Evolutionary conservation across 257 asterid species (phyloP).

Genomic region (Verbascum thapsus): DNA sequence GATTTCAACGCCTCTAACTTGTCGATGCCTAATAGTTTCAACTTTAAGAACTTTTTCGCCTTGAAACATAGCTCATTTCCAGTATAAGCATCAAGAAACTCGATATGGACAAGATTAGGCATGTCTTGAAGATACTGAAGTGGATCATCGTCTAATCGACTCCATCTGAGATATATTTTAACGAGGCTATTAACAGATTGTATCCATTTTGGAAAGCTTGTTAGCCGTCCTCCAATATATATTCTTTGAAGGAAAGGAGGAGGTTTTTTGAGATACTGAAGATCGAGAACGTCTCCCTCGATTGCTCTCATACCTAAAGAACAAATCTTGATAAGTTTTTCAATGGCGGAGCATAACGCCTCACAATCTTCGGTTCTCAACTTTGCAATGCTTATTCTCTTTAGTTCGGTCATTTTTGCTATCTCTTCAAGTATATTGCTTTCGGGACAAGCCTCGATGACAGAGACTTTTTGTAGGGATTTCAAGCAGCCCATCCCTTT

Average conservation of each 20-base stretch:
- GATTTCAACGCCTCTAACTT: slow-evolving; percentile 17
- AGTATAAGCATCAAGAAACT: slow-evolving; percentile 35
- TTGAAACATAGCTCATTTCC: slow-evolving; percentile 36
- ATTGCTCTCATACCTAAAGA: slow-evolving; percentile 28
- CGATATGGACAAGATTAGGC: slow-evolving; percentile 41
- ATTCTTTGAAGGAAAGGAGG: slow-evolving; percentile 43
- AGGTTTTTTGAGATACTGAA: slow-evolving; percentile 26
- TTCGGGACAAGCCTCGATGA: slow-evolving; percentile 33
- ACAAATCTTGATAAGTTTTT: slow-evolving; percentile 33
- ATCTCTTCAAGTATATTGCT: slow-evolving; percentile 31
- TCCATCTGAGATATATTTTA: slow-evolving; percentile 37
- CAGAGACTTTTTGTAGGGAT: slow-evolving; percentile 33
- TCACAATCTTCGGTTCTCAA: slow-evolving; percentile 38
- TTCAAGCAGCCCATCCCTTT: slow-evolving; percentile 33
- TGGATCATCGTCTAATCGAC: slow-evolving; percentile 36
- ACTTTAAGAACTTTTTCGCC: slow-evolving; percentile 37
- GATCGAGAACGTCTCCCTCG: slow-evolving; percentile 38
- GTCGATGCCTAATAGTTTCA: slow-evolving; percentile 28
- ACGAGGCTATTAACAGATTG: slow-evolving; percentile 30
- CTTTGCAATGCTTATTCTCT: slow-evolving; percentile 29
- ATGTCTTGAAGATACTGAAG: slow-evolving; percentile 41
- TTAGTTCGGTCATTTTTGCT: slow-evolving; percentile 30
- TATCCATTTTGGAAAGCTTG: slow-evolving; percentile 38
- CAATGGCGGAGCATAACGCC: slow-evolving; percentile 33
- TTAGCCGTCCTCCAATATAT: slow-evolving; percentile 31